Evolutionary conservation across 2,329 filamentous ascomycete genomes (phyloP), one percentile per base, ranked within the genome.

Genomic region (Harringtonia aguacate): DNA sequence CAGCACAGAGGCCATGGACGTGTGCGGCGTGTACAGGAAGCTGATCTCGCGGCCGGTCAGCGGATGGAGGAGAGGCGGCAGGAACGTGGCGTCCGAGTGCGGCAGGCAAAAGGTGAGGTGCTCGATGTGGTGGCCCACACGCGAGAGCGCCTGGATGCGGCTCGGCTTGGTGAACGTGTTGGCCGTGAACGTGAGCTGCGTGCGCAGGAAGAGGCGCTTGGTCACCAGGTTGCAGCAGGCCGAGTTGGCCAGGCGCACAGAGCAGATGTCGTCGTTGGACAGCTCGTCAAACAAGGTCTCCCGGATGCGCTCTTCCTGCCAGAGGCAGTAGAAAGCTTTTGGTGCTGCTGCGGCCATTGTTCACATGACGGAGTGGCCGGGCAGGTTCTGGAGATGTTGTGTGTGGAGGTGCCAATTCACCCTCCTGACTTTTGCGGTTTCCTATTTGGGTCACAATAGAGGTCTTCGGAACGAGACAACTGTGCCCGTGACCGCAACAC

Each of bases 21-120:
- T 77, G 56, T 87, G 82, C 15, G 88, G 87, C 45, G 78, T 83
- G 65, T 94, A 94, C 39, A 88, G 67, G 61, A 94, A 94, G 53
- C 70, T 77, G 56, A 86, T 77, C 67, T 94, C 86, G 49, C 78
- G 77, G 36, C 87, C 86, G 10, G 80, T 87, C 49, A 72, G 61
- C 4, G 85, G 84, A 58, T 94, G 82, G 33, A 94, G 72, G 37
- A 95, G 73, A n/a, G 87, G 87, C 15, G 87, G 84, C 9, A 94
- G 70, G 58, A 89, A 89, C 35, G 85, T 92, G 43, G 84, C 76
- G n/a, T 76, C 66, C 7, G 77, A 79, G 63, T 94, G 86, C 24
- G 85, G 75, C 52, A 94, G 75, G 57, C 72, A 73, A 65, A 95
- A 94, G 46, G 76, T 84, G 43, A 94, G 70, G 47, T 81, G 81